Conservation (phyloP, 495 filamentous ascomycete genomes). For the Hyaloscypha bicolor region DNA sequence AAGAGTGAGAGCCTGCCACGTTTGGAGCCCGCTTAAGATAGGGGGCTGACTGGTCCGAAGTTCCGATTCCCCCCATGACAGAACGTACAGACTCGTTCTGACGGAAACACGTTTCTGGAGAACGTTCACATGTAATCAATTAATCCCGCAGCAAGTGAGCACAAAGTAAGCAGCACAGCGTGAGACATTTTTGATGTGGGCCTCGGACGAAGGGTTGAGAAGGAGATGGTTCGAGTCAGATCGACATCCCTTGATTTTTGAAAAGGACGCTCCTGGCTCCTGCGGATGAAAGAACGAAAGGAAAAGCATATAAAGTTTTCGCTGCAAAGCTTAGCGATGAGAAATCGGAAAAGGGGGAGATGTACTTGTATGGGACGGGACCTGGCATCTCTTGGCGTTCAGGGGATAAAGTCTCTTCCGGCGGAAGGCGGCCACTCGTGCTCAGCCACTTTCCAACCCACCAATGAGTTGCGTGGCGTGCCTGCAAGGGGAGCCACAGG, state of each 20-base stretch:
- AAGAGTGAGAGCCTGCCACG: too few relatives aligned
- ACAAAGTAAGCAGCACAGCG: neutral
- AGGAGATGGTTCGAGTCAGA: neutral
- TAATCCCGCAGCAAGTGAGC: neutral
- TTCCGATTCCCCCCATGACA: neutral
- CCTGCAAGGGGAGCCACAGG: neutral
- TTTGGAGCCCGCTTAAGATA: too few relatives aligned
- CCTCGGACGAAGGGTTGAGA: neutral
- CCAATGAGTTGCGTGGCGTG: neutral
- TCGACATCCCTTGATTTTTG: neutral
- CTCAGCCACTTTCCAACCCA: neutral
- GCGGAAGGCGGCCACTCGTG: neutral
- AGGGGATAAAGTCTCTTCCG: slow-evolving; percentile 5
- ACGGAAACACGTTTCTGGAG: neutral
- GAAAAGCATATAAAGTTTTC: neutral
- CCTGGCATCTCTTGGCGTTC: neutral
- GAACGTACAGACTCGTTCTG: neutral
- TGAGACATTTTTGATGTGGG: neutral
- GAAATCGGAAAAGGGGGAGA: neutral
- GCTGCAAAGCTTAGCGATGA: neutral
- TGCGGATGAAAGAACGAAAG: neutral
- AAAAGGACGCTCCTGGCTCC: neutral
- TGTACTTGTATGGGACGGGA: neutral
- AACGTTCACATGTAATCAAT: neutral
- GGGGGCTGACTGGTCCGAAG: neutral